Percentiles rank a stretch among this genome's conserved stretches.
Evolutionary conservation across 2,329 filamentous ascomycete species (phyloP).

Genomic region (Colletotrichum limetticola): DNA sequence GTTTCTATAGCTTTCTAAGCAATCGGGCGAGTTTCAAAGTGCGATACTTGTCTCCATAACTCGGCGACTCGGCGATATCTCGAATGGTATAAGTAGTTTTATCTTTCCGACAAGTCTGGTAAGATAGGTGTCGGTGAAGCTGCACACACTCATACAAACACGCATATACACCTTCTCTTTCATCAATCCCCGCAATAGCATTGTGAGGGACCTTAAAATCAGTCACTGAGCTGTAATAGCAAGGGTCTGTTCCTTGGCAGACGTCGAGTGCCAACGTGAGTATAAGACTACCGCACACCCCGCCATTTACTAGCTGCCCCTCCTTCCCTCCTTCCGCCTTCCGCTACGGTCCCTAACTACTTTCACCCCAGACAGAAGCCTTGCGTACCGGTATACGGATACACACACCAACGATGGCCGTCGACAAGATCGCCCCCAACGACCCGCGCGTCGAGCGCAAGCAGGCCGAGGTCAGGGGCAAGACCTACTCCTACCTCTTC

Average conservation of each 20-base stretch:
- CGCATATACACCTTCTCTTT: background rate
- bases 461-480: slow-evolving; percentile 72
- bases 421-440: slow-evolving; percentile 72
- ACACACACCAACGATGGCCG: slow-evolving; percentile 52
- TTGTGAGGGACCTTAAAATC: background rate
- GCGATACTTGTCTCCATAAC: background rate
- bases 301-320: background rate
- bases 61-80: background rate
- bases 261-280: background rate
- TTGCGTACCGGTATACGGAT: slow-evolving; percentile 6
- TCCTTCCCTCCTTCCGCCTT: background rate
- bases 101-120: background rate
- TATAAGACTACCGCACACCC: background rate
- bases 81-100: background rate
- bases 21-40: background rate
- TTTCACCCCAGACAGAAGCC: background rate
- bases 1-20: slow-evolving; percentile 2
- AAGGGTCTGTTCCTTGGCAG: slow-evolving; percentile 17
- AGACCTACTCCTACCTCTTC: slow-evolving; percentile 75
- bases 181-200: slow-evolving; percentile 21
- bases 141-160: background rate
- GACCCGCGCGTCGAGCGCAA: slow-evolving; percentile 75
- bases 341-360: background rate
- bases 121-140: background rate
- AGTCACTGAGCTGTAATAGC: background rate